Conservation (phyloP, 75 land plant species). For the Pinus tabuliformis region DNA sequence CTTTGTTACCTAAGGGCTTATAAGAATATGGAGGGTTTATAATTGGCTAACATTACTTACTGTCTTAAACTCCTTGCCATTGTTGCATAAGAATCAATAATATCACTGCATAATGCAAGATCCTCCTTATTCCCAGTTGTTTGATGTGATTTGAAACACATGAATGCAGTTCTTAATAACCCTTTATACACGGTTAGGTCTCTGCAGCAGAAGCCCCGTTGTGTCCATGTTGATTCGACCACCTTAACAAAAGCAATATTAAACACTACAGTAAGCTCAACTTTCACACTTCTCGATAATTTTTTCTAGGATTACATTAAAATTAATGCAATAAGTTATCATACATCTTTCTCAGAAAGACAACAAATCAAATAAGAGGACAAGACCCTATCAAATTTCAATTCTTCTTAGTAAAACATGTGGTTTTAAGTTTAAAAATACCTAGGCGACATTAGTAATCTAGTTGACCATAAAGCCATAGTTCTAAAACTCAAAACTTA, state of each 20-base stretch:
- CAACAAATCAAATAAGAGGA: too few relatives aligned
- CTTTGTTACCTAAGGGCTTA: neutral
- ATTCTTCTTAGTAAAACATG: too few relatives aligned
- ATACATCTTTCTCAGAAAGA: too few relatives aligned
- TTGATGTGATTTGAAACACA: constrained; percentile 52
- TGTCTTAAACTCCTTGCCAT: constrained; percentile 34
- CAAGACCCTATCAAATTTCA: too few relatives aligned
- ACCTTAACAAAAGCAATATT: constrained; percentile 26
- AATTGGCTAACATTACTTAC: constrained; percentile 19
- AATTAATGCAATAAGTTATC: too few relatives aligned
- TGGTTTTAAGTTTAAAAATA: too few relatives aligned
- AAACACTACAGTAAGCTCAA: too few relatives aligned
- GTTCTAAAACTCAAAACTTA: neutral
- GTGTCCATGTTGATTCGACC: constrained; percentile 59
- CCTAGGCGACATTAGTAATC: too few relatives aligned
- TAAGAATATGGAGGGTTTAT: neutral
- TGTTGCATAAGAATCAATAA: constrained; percentile 54
- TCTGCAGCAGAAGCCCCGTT: constrained; percentile 13
- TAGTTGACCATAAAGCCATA: too few relatives aligned
- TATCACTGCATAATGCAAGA: constrained; percentile 38
- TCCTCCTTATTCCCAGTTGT: constrained; percentile 50
- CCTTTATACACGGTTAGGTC: constrained; percentile 62
- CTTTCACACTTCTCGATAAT: too few relatives aligned
- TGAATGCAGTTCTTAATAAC: constrained; percentile 66
- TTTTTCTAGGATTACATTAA: too few relatives aligned